phyloP scores from a whole-genome alignment of 2,329 filamentous ascomycete genomes.

The Elsinoe australis region DNA sequence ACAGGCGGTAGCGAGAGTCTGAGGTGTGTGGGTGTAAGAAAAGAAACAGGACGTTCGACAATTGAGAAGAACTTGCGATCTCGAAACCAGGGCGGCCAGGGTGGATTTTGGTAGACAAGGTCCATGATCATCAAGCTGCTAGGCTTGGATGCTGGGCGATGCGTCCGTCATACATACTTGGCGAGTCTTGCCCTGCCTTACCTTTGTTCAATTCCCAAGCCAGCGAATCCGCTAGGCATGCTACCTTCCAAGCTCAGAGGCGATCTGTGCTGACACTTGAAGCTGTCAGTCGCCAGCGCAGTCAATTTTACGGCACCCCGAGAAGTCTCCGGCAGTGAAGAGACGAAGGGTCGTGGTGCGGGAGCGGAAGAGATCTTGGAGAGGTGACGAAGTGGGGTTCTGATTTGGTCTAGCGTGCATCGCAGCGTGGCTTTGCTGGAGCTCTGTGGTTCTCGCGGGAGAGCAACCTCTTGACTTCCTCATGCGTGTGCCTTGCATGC shows the following conservation, averaged over 20 bases:
- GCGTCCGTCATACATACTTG: slow-evolving; percentile 10
- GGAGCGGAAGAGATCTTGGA: background rate
- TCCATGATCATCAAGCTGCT: slow-evolving; percentile 10
- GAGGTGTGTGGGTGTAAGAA: background rate
- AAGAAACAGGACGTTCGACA: background rate
- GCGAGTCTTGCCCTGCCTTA: slow-evolving; percentile 12
- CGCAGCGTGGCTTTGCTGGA: slow-evolving; percentile 10
- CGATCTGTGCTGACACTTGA: slow-evolving; percentile 1
- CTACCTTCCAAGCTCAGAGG: background rate
- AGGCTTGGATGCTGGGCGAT: slow-evolving; percentile 15
- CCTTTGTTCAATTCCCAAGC: background rate
- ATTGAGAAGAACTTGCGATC: slow-evolving; percentile 1
- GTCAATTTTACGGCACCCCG: background rate
- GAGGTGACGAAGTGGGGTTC: slow-evolving; percentile 9
- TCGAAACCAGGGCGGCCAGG: background rate
- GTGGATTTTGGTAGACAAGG: slow-evolving; percentile 10
- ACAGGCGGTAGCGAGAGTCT: background rate
- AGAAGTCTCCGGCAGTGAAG: slow-evolving; percentile 10
- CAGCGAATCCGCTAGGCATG: background rate
- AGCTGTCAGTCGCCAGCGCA: background rate
- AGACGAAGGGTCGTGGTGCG: slow-evolving; percentile 1
- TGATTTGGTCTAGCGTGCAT: slow-evolving; percentile 2
- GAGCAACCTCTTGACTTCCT: slow-evolving; percentile 13
- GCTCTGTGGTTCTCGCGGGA: slow-evolving; percentile 1
- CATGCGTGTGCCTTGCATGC: background rate